These are phyloP conservation scores for Aspergillus arachidicola DNA, from an alignment of 2,329 filamentous ascomycete genomes.

Conservation along the genomic window DNA sequence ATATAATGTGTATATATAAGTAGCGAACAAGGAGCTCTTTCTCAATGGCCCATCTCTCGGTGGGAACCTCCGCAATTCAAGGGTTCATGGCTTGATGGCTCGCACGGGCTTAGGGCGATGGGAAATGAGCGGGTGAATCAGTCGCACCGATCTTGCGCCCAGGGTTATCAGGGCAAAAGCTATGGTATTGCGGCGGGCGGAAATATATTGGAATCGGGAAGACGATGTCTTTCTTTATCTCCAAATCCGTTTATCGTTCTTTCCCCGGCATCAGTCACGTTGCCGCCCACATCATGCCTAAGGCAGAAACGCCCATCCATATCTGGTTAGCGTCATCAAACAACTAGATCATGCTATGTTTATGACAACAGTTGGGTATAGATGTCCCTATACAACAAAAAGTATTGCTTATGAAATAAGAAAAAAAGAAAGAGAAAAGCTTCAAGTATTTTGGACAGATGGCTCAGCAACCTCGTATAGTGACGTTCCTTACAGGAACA, in stretches of 20 bases:
- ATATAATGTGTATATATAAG: conserved; percentile 4
- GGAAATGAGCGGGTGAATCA: background rate
- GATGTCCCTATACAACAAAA: too few relatives aligned
- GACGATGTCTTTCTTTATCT: background rate
- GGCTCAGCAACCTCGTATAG: background rate
- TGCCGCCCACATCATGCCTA: conserved; percentile 17
- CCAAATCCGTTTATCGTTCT: conserved; percentile 5
- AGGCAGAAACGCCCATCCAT: conserved; percentile 4
- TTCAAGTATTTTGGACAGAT: background rate
- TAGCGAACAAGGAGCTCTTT: background rate
- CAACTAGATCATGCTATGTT: background rate
- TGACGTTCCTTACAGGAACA: background rate
- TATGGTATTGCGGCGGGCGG: background rate
- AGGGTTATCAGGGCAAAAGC: background rate
- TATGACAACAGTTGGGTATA: background rate
- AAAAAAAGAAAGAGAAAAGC: background rate
- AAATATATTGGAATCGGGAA: background rate
- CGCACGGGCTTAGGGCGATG: background rate
- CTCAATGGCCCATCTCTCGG: background rate
- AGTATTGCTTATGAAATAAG: background rate
- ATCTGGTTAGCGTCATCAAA: conserved; percentile 10
- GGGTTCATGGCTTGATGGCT: background rate
- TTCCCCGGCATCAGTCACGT: conserved; percentile 23
- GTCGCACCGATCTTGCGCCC: background rate
- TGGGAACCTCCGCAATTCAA: background rate